phyloP scores from a whole-genome alignment of 2,329 filamentous ascomycete genomes.

The Ustulina deusta region DNA sequence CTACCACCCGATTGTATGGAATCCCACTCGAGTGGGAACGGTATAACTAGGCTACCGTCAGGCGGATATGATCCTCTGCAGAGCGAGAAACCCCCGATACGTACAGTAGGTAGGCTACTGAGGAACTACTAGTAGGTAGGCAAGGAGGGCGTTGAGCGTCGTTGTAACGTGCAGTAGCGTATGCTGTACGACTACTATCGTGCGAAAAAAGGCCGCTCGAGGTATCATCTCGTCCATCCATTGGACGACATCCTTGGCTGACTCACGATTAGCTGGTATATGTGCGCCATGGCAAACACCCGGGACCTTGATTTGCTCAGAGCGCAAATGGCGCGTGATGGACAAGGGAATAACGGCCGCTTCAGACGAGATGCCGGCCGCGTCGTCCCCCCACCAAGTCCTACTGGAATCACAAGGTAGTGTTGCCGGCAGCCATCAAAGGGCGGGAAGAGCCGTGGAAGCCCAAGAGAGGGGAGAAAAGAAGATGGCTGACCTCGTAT shows the following conservation, averaged over 20 bases:
- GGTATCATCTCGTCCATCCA: constrained; percentile 10
- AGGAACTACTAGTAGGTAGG: neutral
- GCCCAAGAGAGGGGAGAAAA: neutral
- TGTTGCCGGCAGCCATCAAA: neutral
- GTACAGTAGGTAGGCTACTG: neutral
- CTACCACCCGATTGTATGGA: neutral
- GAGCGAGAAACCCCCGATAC: neutral
- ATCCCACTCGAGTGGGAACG: neutral
- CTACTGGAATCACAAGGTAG: neutral
- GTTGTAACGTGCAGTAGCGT: constrained; percentile 9
- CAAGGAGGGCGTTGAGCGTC: neutral
- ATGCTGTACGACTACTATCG: constrained; percentile 3
- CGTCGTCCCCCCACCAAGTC: neutral
- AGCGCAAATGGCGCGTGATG: neutral
- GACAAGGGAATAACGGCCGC: neutral
- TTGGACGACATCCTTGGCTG: constrained; percentile 6
- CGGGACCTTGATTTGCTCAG: constrained; percentile 7
- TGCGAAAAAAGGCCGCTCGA: neutral
- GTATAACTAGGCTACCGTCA: neutral
- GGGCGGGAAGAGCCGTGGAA: constrained; percentile 24
- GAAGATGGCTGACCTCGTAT: neutral
- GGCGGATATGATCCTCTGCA: neutral
- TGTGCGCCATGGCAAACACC: neutral
- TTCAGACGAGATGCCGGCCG: constrained; percentile 9
- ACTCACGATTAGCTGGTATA: constrained; percentile 12